phyloP scores from a whole-genome alignment of 805 yeast species.

The Wickerhamiella occidentalis region DNA sequence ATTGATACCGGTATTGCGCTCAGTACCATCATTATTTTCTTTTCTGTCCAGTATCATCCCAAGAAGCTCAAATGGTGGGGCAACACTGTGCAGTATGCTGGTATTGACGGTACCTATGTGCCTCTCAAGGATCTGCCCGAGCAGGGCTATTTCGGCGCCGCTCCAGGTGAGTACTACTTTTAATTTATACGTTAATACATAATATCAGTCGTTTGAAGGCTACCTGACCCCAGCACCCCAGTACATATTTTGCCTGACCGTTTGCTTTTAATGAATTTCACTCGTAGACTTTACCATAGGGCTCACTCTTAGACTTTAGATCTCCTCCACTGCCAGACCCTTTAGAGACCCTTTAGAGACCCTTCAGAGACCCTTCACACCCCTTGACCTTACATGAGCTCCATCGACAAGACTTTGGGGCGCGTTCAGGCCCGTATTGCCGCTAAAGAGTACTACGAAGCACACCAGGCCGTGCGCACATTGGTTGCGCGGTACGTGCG shows the following conservation, averaged over 20 bases:
- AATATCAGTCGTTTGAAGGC: no score
- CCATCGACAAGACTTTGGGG: slow-evolving; percentile 20
- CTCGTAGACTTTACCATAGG: no score
- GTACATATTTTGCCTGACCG: no score
- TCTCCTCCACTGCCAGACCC: background rate
- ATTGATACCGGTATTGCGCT: slow-evolving; percentile 50
- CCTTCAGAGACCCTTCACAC: no score
- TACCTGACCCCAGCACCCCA: no score
- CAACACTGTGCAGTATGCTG: slow-evolving; percentile 25
- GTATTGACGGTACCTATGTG: slow-evolving; percentile 15
- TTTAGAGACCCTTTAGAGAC: no score
- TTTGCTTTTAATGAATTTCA: no score
- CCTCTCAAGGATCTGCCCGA: slow-evolving; percentile 16
- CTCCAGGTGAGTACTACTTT: slow-evolving; percentile 16
- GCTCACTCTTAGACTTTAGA: no score
- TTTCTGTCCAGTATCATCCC: slow-evolving; percentile 35
- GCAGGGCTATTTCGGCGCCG: slow-evolving; percentile 26
- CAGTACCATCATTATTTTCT: slow-evolving; percentile 44
- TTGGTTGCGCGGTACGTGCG: slow-evolving; percentile 75
- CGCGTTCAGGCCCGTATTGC: slow-evolving; percentile 36
- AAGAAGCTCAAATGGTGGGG: slow-evolving; percentile 52
- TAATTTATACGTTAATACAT: background rate
- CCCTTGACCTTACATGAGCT: no score
- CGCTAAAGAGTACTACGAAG: slow-evolving; percentile 77
- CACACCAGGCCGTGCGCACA: slow-evolving; percentile 88